Evolutionary conservation across 371 early-diverging fungal species (phyloP), one percentile per base, ranked within the genome.

Genomic region (Smittium mucronatum): DNA sequence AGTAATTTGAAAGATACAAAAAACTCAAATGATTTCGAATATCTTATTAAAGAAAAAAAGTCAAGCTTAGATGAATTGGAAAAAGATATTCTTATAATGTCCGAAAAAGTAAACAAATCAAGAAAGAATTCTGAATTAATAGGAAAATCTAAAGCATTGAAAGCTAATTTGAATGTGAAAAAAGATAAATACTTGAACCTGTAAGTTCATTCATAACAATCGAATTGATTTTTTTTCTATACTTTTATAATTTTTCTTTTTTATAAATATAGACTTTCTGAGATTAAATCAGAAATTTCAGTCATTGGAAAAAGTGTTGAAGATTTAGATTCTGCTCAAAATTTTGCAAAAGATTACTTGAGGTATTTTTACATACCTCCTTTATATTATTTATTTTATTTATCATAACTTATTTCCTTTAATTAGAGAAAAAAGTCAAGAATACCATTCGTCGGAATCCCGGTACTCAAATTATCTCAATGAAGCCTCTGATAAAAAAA

Each of bases 171-270:
- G 67, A 82, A 1, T 76, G 74, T 30, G 82, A 84, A 0, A 86
- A 86, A 72, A 15, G n/a, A 80, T 85, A 33, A 69, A 79, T 33
- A 34, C 70, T 17, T 70, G 85, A 67, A 87, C 78, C 72, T 75
- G 75, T 66, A 82, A 84, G 70, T 75, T 28, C n/a, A 11, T 15
- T 16, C 26, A 61, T 61, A 61, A 15, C 16, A 15, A 26, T 61
- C 16, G 5, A 5, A 61, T 61, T 28, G 26, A 33, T n/a, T 28
- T 61, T 11, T 61, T 61, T 11, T 61, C 26, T 61, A 30, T 61
- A 61, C 5, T 15, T 61, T 47, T 47, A 21, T 47, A 11, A 5
- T 11, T 47, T 11, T 21, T 47, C 5, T 21, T 5, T 47, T 47
- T 11, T 47, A 11, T 28, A 33, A 61, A 11, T 61, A 15, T 61